Conservation (phyloP, 192 early-diverging fungal species). For the Podila epigama region DNA sequence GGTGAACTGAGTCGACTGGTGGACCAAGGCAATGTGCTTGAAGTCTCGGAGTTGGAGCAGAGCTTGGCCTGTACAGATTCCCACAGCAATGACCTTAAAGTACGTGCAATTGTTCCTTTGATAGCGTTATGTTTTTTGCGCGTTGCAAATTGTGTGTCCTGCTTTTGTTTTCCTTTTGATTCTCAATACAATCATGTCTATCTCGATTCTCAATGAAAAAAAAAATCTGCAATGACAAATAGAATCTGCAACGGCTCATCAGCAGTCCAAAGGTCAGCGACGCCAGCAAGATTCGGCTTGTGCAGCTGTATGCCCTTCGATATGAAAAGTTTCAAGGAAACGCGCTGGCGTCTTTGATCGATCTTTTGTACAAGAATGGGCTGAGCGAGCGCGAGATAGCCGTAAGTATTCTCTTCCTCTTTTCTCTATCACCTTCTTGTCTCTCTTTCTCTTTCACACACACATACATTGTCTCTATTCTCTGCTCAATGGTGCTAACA, state of each 20-base stretch:
- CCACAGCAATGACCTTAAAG: conserved; percentile 86
- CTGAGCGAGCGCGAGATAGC: conserved; percentile 76
- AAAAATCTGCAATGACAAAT: too few species aligned
- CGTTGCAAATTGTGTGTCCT: not conserved
- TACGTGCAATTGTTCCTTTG: conserved; percentile 19
- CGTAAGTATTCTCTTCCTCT: conserved; percentile 60
- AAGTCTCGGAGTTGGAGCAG: conserved; percentile 94
- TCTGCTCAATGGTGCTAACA: not conserved
- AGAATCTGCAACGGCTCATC: conserved; percentile 78
- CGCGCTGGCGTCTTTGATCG: conserved; percentile 73
- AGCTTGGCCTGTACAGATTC: conserved; percentile 89
- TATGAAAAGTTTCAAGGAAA: conserved; percentile 89
- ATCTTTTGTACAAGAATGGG: conserved; percentile 73
- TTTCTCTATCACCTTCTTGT: too few species aligned
- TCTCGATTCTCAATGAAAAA: too few species aligned
- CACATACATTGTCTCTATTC: too few species aligned
- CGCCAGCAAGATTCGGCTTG: conserved; percentile 80
- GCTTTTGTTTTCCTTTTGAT: not conserved
- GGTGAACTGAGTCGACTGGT: conserved; percentile 92
- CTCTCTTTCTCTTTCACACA: too few species aligned
- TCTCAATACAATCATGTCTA: not conserved
- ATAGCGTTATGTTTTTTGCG: not conserved
- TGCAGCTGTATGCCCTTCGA: conserved; percentile 87
- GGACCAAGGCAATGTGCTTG: conserved; percentile 74
- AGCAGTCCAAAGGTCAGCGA: conserved; percentile 70